Conservation (phyloP, 1,284 basidiomycete genomes). For the Vanrija humicola region DNA sequence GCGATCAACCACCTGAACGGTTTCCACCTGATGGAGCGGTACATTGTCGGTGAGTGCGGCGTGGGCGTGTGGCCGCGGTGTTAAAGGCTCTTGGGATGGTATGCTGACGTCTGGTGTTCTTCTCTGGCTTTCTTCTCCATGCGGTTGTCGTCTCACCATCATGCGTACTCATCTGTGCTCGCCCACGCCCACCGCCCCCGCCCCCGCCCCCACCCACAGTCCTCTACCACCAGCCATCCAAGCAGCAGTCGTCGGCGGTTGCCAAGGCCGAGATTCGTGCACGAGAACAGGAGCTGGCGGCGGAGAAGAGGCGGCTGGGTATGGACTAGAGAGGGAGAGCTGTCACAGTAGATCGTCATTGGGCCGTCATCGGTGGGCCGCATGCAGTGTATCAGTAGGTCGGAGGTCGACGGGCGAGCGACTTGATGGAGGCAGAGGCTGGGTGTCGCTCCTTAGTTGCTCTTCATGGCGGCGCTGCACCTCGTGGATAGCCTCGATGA, state of each 20-base stretch:
- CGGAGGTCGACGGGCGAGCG: too few relatives aligned
- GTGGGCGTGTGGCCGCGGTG: neutral
- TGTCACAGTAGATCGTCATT: neutral
- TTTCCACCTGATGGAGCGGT: constrained; percentile 96
- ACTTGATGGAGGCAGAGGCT: too few relatives aligned
- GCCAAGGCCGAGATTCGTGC: constrained; percentile 88
- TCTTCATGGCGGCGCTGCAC: too few relatives aligned
- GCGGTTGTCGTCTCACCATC: neutral
- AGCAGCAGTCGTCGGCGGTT: constrained; percentile 77
- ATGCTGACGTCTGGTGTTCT: constrained; percentile 1
- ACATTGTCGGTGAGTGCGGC: constrained; percentile 67
- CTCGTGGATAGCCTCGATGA: too few relatives aligned
- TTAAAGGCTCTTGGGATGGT: neutral
- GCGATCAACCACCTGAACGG: constrained; percentile 95
- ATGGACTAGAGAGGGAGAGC: constrained; percentile 21
- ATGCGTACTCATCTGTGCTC: neutral
- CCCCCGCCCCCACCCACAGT: constrained; percentile 53
- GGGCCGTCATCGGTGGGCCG: neutral
- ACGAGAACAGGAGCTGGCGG: constrained; percentile 83
- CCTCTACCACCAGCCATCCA: constrained; percentile 93
- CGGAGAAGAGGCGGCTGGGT: constrained; percentile 70
- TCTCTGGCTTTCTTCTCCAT: neutral
- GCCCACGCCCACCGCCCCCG: neutral
- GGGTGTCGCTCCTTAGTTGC: too few relatives aligned
- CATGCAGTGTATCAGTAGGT: neutral